These are phyloP conservation scores for Porphyrellus cyaneotinctus DNA, from an alignment of 768 basidiomycete genomes.

Conservation along the genomic window DNA sequence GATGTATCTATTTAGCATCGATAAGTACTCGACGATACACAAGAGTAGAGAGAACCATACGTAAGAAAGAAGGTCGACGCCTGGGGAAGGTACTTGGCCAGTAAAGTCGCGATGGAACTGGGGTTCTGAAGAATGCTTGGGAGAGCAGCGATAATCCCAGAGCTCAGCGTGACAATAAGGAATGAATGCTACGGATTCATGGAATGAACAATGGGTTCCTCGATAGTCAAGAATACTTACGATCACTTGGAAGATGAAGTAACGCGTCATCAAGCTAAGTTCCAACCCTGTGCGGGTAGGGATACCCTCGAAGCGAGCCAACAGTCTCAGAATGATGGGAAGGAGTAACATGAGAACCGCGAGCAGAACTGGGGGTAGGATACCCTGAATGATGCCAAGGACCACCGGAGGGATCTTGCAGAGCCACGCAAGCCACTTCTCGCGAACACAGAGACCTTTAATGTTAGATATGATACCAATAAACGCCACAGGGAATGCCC, in stretches of 20 bases:
- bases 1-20: slow-evolving; percentile 50
- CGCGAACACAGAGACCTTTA: slow-evolving; percentile 56
- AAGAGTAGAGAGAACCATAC: slow-evolving; percentile 33
- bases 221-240: slow-evolving; percentile 43
- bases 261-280: slow-evolving; percentile 87
- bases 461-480: slow-evolving; percentile 87
- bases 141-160: slow-evolving; percentile 77
- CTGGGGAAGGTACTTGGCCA: slow-evolving; percentile 76
- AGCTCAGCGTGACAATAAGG: slow-evolving; percentile 80
- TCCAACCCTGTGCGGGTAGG: slow-evolving; percentile 82
- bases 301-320: slow-evolving; percentile 86
- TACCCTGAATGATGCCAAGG: slow-evolving; percentile 83
- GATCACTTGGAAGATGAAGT: slow-evolving; percentile 87
- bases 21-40: neutral
- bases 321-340: slow-evolving; percentile 73
- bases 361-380: slow-evolving; percentile 81
- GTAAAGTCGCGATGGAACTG: slow-evolving; percentile 56
- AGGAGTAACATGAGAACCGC: slow-evolving; percentile 91
- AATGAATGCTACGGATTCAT: slow-evolving; percentile 72
- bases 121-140: slow-evolving; percentile 63
- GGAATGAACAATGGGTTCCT: neutral
- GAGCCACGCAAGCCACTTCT: slow-evolving; percentile 80
- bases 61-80: slow-evolving; percentile 92
- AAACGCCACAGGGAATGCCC: slow-evolving; percentile 85
- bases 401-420: slow-evolving; percentile 62